These are phyloP conservation scores for Ensete ventricosum DNA, from an alignment of 176 grass and related monocot genomes.

Conservation along the genomic window DNA sequence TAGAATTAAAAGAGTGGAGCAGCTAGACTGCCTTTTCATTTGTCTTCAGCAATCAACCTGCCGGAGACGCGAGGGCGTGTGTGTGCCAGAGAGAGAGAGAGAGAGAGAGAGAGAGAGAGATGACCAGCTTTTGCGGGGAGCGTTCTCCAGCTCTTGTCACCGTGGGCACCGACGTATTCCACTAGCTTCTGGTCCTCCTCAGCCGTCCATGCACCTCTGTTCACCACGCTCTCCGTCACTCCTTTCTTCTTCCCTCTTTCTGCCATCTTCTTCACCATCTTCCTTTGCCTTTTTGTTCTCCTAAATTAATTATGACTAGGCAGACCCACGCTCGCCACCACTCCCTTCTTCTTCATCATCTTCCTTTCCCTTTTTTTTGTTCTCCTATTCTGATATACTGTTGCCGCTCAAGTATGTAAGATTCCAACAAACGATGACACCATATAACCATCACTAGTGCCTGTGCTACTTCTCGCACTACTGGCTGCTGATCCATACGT, in stretches of 20 bases:
- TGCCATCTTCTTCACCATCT: slow-evolving; percentile 19
- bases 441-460: too few species aligned
- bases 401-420: too few species aligned
- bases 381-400: too few species aligned
- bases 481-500: too few species aligned
- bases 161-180: slow-evolving; percentile 26
- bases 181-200: slow-evolving; percentile 35
- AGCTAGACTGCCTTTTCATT: neutral
- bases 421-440: too few species aligned
- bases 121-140: slow-evolving; percentile 39
- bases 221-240: slow-evolving; percentile 7
- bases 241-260: neutral
- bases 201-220: slow-evolving; percentile 32
- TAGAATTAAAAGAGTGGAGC: neutral
- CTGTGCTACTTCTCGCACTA: too few species aligned
- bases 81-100: neutral
- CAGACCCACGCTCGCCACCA: too few species aligned
- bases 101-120: neutral
- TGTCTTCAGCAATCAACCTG: neutral
- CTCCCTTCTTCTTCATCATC: too few species aligned
- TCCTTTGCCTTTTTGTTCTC: neutral
- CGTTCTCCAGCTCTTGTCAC: slow-evolving; percentile 35
- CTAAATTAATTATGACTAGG: too few species aligned
- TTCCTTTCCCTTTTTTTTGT: too few species aligned
- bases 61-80: neutral